Evolutionary conservation across 2,329 filamentous ascomycete species (phyloP).

Genomic region (Ceratocystis cacaofunesta): DNA sequence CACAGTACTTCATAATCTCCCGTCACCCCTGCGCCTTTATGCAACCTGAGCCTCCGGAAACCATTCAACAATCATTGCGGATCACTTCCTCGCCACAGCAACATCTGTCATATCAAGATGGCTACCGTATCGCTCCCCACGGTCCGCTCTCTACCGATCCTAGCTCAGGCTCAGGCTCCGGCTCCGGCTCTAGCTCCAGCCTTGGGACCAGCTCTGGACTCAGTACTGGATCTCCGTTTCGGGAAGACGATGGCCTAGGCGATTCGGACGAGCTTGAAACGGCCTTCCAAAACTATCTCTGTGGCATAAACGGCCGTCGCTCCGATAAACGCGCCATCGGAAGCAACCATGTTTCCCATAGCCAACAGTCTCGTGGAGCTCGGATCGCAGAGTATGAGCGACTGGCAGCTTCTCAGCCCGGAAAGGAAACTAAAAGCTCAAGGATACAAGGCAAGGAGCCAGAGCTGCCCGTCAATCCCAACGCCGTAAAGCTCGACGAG

Average conservation of each 20-base stretch:
- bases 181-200: not conserved
- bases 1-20: not conserved
- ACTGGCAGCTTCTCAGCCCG: not conserved
- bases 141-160: not conserved
- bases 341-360: not conserved
- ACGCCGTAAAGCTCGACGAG: not conserved
- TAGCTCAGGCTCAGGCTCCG: not conserved
- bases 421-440: not conserved
- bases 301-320: not conserved
- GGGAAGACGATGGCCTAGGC: not conserved
- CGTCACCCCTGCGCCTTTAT: slow-evolving; percentile 2
- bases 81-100: not conserved
- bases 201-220: not conserved
- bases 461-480: not conserved
- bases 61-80: not conserved
- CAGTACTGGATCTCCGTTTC: not conserved
- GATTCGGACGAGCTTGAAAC: slow-evolving; percentile 5
- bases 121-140: not conserved
- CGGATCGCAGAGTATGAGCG: not conserved
- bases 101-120: slow-evolving; percentile 1
- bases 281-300: slow-evolving; percentile 8
- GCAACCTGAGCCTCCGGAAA: not conserved
- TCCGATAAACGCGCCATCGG: not conserved
- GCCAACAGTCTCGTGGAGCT: not conserved
- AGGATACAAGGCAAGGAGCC: not conserved